Evolutionary conservation across 164 flowering plant species (phyloP).

Genomic region (Magnolia sinica): DNA sequence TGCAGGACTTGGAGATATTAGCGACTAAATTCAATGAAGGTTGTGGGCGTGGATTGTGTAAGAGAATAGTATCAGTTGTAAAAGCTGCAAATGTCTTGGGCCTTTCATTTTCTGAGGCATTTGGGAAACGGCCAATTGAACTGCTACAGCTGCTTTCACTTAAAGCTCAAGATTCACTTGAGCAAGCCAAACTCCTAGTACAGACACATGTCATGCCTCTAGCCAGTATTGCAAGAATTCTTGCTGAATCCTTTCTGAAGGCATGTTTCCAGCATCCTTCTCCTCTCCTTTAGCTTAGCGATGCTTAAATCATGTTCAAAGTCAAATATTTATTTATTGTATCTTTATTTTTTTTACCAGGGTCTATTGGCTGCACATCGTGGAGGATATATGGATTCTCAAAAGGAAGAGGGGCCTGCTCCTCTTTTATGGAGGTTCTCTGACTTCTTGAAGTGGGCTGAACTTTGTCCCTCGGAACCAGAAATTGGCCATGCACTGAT

Average conservation of each 20-base stretch:
- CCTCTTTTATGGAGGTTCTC: slow-evolving; percentile 95
- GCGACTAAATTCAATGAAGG: slow-evolving; percentile 60
- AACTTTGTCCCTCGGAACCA: slow-evolving; percentile 93
- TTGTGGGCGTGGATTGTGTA: slow-evolving; percentile 77
- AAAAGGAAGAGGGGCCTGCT: slow-evolving; percentile 98
- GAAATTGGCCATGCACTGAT: slow-evolving; percentile 98
- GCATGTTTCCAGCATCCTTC: slow-evolving; percentile 17
- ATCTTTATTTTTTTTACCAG: slow-evolving; percentile 30
- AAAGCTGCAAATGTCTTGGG: slow-evolving; percentile 87
- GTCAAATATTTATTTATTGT: slow-evolving; percentile 3
- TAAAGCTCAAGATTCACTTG: slow-evolving; percentile 99
- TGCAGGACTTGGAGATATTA: slow-evolving; percentile 69
- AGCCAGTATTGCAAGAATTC: slow-evolving; percentile 84
- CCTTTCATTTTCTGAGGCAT: slow-evolving; percentile 84
- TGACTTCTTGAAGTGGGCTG: slow-evolving; percentile 97
- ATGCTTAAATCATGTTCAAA: slow-evolving; percentile 1
- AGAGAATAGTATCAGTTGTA: slow-evolving; percentile 79
- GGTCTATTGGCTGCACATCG: slow-evolving; percentile 99
- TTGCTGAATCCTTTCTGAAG: slow-evolving; percentile 96
- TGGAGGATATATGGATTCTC: slow-evolving; percentile 98
- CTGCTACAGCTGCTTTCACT: slow-evolving; percentile 89
- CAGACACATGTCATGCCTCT: slow-evolving; percentile 85
- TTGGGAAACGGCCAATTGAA: slow-evolving; percentile 80
- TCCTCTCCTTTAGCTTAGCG: background rate
- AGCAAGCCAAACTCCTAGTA: slow-evolving; percentile 80